Conservation (phyloP, 176 grass and related monocot genomes). For the Lolium multiflorum region DNA sequence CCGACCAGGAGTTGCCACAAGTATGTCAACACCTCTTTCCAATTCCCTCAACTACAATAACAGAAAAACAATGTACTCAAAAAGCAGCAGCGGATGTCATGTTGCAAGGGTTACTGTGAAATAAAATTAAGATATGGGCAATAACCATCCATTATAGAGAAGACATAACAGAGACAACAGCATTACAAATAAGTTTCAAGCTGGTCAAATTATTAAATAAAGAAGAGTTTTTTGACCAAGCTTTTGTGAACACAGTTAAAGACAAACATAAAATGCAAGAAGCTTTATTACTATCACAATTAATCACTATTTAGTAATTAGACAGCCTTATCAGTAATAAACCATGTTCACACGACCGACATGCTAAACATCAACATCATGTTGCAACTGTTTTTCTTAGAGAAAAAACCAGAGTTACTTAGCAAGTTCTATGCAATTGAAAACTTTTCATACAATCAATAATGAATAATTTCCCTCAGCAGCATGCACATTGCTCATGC, state of each 20-base stretch:
- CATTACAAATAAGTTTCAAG: not conserved
- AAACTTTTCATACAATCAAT: not conserved
- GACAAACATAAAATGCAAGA: not conserved
- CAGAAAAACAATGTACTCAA: slow-evolving; percentile 25
- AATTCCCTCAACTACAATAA: slow-evolving; percentile 79
- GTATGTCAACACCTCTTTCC: slow-evolving; percentile 94
- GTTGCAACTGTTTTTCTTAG: not conserved
- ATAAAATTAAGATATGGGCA: not conserved
- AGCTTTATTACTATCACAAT: not conserved
- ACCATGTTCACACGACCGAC: not conserved
- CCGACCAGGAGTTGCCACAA: slow-evolving; percentile 97
- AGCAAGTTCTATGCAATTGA: not conserved
- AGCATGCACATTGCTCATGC: not conserved
- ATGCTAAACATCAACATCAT: not conserved
- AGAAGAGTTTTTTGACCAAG: not conserved
- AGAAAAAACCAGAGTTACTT: not conserved
- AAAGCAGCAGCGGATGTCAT: not conserved
- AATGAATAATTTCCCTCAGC: not conserved
- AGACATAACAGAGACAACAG: not conserved
- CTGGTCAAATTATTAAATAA: not conserved
- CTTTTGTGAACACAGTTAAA: not conserved
- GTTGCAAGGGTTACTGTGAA: not conserved
- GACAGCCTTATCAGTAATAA: not conserved
- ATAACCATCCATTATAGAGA: not conserved
- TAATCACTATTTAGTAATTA: not conserved